Base-by-base conservation (phyloP, 768 basidiomycete species). In the Hericium rajendrae region DNA sequence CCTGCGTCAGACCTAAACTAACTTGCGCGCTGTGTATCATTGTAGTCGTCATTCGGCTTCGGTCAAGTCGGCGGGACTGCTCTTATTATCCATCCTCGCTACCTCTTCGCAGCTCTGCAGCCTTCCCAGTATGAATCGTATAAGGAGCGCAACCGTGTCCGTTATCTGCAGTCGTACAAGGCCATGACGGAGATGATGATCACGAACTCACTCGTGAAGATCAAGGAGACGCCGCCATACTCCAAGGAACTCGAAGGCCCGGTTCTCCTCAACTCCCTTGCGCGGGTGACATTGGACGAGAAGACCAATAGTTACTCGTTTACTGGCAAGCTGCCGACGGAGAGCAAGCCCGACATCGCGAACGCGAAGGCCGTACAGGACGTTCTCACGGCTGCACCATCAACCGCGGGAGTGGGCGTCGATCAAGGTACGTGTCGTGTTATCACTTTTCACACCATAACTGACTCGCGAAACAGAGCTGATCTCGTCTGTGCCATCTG, bases 1-100 rank as follows among this genome's bases (percentile, higher is more conserved):
- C 37, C 4, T 11, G 13, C 28, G 11, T 51, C 9, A 16, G 4
- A 37, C 12, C 6, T 37, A 18, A 53, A 57, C 56, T 50, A 56
- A 63, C 6, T 32, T 32, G 6, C 32, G 6, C 1, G 1, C 6
- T 32, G 9, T 8, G 32, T 51, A 63, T 28, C 18, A 28, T 54
- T n/a, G 24, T 62, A 91, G 85, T 94, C 92, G 1, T 94, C 91
- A 13, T 95, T 95, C 72, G 95, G 97, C 61, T 98, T 98, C 76
- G 94, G 97, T 65, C 97, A 97, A 81, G 95, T 97, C 60, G 97
- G 97, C 54, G 97, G 97, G 55, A 89, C 84, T 57, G 89, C 86
- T 48, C 79, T 94, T 62, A 76, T 97, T 65, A 68, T 98, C 52
- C 86, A 98, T 69, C 94, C 97, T 60, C 88, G 91, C 62, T 91